Percentiles rank a stretch among this genome's conserved stretches.
These are phyloP conservation scores for Ophiostoma angusticollis DNA, from an alignment of 2,329 filamentous ascomycete genomes.

Conservation along the genomic window DNA sequence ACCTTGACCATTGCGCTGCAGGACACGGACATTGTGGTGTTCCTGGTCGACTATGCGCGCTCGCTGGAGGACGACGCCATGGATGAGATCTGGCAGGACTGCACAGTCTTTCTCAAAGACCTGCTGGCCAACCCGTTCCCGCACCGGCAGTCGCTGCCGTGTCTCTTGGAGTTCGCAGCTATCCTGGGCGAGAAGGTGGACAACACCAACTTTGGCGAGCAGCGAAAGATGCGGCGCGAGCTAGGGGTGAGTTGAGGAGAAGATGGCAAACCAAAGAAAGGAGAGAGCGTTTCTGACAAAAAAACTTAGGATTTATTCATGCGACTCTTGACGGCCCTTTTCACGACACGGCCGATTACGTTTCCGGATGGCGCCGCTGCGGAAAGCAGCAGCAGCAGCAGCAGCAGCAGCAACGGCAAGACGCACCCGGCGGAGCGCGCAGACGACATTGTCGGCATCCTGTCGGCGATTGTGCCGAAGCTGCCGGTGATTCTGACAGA, in stretches of 20 bases:
- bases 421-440: constrained; percentile 35
- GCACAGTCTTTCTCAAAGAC: constrained; percentile 79
- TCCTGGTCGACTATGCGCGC: constrained; percentile 78
- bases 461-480: constrained; percentile 66
- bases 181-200: constrained; percentile 91
- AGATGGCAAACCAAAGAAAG: no score
- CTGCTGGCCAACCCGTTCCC: constrained; percentile 88
- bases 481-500: constrained; percentile 76
- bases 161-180: constrained; percentile 75
- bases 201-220: constrained; percentile 94
- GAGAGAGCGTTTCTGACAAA: background rate
- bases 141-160: constrained; percentile 78
- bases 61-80: constrained; percentile 93
- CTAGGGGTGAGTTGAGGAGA: constrained; percentile 52
- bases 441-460: constrained; percentile 67
- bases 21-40: constrained; percentile 74
- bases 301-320: constrained; percentile 69
- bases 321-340: constrained; percentile 79
- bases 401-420: constrained; percentile 17
- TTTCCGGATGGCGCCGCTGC: constrained; percentile 42
- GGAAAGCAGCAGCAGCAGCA: constrained; percentile 23
- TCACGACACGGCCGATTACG: constrained; percentile 73
- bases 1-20: constrained; percentile 75
- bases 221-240: constrained; percentile 81
- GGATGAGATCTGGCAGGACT: constrained; percentile 97